phyloP scores from a whole-genome alignment of 176 grass and related monocot species.

The Aegilops longissima region DNA sequence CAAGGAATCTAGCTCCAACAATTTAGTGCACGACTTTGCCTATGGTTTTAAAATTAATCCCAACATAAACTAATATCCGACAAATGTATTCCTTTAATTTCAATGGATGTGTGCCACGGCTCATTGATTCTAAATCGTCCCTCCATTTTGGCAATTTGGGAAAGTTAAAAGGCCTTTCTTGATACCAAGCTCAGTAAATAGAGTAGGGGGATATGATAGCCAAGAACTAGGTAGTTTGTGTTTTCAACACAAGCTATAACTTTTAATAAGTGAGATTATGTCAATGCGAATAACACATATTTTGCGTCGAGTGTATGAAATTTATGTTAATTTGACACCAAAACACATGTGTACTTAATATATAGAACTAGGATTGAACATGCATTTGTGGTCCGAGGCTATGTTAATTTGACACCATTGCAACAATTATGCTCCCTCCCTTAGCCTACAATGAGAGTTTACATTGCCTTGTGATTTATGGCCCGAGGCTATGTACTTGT shows the following conservation, averaged over 20 bases:
- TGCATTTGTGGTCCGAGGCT: too few relatives aligned
- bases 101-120: neutral
- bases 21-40: conserved; percentile 26
- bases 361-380: too few relatives aligned
- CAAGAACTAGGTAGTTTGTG: too few relatives aligned
- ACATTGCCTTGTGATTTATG: too few relatives aligned
- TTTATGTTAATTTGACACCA: too few relatives aligned
- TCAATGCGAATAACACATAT: too few relatives aligned
- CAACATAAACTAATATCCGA: neutral
- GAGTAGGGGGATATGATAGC: neutral
- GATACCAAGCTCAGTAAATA: neutral
- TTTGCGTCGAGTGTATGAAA: too few relatives aligned
- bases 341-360: too few relatives aligned
- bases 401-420: too few relatives aligned
- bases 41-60: neutral
- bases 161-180: neutral
- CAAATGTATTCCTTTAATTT: neutral
- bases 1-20: conserved; percentile 33
- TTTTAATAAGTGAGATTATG: neutral
- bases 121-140: neutral
- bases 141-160: conserved; percentile 4
- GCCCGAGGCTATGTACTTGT: too few relatives aligned
- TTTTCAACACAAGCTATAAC: neutral
- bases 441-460: too few relatives aligned
- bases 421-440: too few relatives aligned